Percentiles rank a stretch among this genome's conserved stretches.
Evolutionary conservation across 768 basidiomycete genomes (phyloP).

Genomic region (Auricularia cornea): DNA sequence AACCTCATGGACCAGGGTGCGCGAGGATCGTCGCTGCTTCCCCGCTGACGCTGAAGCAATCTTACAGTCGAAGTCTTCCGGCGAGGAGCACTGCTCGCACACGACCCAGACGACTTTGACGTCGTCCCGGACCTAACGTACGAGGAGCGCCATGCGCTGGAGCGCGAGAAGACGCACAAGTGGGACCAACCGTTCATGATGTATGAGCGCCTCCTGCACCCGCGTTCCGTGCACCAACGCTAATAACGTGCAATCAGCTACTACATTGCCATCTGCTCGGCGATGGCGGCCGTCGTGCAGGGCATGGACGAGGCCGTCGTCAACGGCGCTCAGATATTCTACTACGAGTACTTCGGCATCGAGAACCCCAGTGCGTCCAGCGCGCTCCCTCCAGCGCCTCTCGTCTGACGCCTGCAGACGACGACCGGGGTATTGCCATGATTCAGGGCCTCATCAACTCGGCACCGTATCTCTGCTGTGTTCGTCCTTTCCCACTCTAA

Average conservation of each 20-base stretch:
- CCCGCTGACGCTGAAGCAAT: too few relatives aligned
- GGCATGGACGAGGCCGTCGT: slow-evolving; percentile 10
- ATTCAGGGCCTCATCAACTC: slow-evolving; percentile 56
- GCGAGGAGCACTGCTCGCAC: slow-evolving; percentile 20
- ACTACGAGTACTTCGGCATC: slow-evolving; percentile 20
- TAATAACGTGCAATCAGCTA: neutral
- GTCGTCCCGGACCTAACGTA: slow-evolving; percentile 15
- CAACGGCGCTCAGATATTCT: slow-evolving; percentile 22
- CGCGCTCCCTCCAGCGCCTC: neutral
- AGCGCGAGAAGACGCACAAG: slow-evolving; percentile 20
- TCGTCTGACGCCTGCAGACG: neutral
- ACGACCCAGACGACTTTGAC: slow-evolving; percentile 16
- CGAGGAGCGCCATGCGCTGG: slow-evolving; percentile 15
- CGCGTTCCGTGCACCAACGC: neutral
- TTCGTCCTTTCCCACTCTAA: slow-evolving; percentile 5
- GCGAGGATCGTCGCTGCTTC: too few relatives aligned
- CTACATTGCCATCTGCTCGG: slow-evolving; percentile 10
- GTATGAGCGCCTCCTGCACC: neutral
- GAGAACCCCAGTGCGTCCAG: slow-evolving; percentile 6
- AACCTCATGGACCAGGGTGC: slow-evolving; percentile 5
- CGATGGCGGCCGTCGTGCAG: slow-evolving; percentile 13
- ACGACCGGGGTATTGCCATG: slow-evolving; percentile 4
- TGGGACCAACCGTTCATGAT: slow-evolving; percentile 23
- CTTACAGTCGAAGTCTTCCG: slow-evolving; percentile 15
- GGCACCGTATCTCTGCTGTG: slow-evolving; percentile 40